Conservation (phyloP, 768 basidiomycete species). For the Suillus alpinus region DNA sequence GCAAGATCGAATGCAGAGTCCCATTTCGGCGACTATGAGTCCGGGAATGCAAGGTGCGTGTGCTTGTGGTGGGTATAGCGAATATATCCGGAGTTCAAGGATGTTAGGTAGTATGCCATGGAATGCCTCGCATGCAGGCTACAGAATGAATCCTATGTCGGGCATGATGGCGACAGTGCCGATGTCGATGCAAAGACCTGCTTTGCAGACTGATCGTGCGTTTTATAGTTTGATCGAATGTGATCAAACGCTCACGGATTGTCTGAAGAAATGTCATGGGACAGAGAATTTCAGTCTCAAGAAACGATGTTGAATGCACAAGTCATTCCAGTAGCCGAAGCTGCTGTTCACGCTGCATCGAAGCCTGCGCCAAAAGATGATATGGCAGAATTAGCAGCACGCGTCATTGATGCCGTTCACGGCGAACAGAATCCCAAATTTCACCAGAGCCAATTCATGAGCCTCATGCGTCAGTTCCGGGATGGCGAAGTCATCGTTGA, state of each 20-base stretch:
- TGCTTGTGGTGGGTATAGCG: not conserved
- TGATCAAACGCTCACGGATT: not conserved
- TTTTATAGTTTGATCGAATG: constrained; percentile 4
- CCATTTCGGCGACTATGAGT: not conserved
- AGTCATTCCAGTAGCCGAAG: constrained; percentile 8
- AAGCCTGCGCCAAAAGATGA: constrained; percentile 45
- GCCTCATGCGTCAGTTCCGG: constrained; percentile 79
- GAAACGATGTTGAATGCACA: constrained; percentile 38
- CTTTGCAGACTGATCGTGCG: constrained; percentile 44
- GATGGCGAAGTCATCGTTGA: constrained; percentile 78
- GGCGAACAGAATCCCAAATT: constrained; percentile 83
- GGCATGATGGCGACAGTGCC: constrained; percentile 22
- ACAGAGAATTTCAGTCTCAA: constrained; percentile 61
- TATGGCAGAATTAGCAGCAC: constrained; percentile 76
- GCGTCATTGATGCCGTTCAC: constrained; percentile 72
- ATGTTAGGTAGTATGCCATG: constrained; percentile 38
- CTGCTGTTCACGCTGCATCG: constrained; percentile 1
- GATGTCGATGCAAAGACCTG: constrained; percentile 20
- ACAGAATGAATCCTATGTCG: constrained; percentile 39
- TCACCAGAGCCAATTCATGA: constrained; percentile 78
- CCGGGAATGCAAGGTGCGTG: constrained; percentile 18
- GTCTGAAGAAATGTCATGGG: constrained; percentile 44
- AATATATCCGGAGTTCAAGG: constrained; percentile 1
- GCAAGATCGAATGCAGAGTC: constrained; percentile 10
- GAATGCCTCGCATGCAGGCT: constrained; percentile 35